phyloP scores from a whole-genome alignment of 345 rosid species.

The Barbarea vulgaris region DNA sequence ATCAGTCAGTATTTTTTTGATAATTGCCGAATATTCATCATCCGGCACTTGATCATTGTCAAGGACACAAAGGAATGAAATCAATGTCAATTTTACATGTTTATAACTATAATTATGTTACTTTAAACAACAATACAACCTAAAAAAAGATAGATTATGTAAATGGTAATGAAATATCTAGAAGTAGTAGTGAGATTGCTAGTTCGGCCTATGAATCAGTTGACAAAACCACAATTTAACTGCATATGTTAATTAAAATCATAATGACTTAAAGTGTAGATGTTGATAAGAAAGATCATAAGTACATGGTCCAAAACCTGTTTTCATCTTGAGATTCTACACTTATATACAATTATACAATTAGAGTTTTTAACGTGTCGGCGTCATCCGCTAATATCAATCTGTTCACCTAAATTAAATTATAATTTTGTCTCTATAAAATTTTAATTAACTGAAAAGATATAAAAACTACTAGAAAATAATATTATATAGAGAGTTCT shows the following conservation, averaged over 20 bases:
- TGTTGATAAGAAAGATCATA: slow-evolving; percentile 8
- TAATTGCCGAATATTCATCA: too few species aligned
- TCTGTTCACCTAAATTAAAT: too few species aligned
- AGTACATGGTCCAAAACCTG: slow-evolving; percentile 32
- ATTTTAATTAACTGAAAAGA: too few species aligned
- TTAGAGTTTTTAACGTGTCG: too few species aligned
- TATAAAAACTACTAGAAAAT: too few species aligned
- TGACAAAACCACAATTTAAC: slow-evolving; percentile 32
- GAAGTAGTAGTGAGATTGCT: slow-evolving; percentile 41
- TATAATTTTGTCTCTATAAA: too few species aligned
- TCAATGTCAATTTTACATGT: slow-evolving; percentile 40
- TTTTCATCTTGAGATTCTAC: slow-evolving; percentile 39
- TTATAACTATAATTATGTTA: slow-evolving; percentile 50
- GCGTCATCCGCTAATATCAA: too few species aligned
- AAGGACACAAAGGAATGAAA: too few species aligned
- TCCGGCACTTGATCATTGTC: too few species aligned
- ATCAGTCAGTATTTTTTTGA: too few species aligned
- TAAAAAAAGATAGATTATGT: slow-evolving; percentile 52
- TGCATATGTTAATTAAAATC: slow-evolving; percentile 29
- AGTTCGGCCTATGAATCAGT: slow-evolving; percentile 45
- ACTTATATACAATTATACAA: too few species aligned
- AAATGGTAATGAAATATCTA: slow-evolving; percentile 48
- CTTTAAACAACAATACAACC: slow-evolving; percentile 34
- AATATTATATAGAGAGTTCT: too few species aligned
- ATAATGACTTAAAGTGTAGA: slow-evolving; percentile 39